These are phyloP conservation scores for Samsoniella hepiali DNA, from an alignment of 2,329 filamentous ascomycete species.

Conservation along the genomic window DNA sequence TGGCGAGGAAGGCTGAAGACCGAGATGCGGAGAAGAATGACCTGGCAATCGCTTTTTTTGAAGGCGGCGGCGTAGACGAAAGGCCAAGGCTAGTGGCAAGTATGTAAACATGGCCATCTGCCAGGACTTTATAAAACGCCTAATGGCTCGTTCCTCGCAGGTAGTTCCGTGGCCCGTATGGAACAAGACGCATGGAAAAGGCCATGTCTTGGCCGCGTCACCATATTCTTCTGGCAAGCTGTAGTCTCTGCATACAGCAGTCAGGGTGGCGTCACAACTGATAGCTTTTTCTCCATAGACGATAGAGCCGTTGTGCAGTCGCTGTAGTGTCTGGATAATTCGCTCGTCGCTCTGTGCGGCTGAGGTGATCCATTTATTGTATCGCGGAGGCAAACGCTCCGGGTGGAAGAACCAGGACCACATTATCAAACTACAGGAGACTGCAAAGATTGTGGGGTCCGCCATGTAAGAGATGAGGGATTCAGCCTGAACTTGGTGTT, in stretches of 20 bases:
- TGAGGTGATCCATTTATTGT: conserved; percentile 78
- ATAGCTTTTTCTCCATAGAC: conserved; percentile 69
- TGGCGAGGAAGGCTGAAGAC: conserved; percentile 73
- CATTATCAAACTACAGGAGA: conserved; percentile 75
- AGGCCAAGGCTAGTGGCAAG: conserved; percentile 66
- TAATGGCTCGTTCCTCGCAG: conserved; percentile 70
- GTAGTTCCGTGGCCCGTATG: conserved; percentile 73
- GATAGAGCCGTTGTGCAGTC: conserved; percentile 59
- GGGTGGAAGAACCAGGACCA: conserved; percentile 84
- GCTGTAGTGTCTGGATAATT: conserved; percentile 69
- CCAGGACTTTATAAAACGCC: conserved; percentile 67
- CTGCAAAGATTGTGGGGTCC: conserved; percentile 69
- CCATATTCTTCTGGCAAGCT: conserved; percentile 66
- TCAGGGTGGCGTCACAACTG: conserved; percentile 63
- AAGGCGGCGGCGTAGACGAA: conserved; percentile 51
- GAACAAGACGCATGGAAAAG: conserved; percentile 79
- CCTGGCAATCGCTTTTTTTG: conserved; percentile 43
- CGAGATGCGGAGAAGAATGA: conserved; percentile 60
- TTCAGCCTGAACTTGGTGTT: conserved; percentile 26
- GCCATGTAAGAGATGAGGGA: conserved; percentile 37
- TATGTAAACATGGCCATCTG: conserved; percentile 73
- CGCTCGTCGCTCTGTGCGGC: conserved; percentile 72
- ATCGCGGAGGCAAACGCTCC: conserved; percentile 64
- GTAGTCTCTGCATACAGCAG: conserved; percentile 70
- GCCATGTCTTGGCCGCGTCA: conserved; percentile 66